Percentiles rank a stretch among this genome's conserved stretches.
These are phyloP conservation scores for Aspergillus costaricaensis DNA, from an alignment of 2,329 filamentous ascomycete species.

Conservation along the genomic window DNA sequence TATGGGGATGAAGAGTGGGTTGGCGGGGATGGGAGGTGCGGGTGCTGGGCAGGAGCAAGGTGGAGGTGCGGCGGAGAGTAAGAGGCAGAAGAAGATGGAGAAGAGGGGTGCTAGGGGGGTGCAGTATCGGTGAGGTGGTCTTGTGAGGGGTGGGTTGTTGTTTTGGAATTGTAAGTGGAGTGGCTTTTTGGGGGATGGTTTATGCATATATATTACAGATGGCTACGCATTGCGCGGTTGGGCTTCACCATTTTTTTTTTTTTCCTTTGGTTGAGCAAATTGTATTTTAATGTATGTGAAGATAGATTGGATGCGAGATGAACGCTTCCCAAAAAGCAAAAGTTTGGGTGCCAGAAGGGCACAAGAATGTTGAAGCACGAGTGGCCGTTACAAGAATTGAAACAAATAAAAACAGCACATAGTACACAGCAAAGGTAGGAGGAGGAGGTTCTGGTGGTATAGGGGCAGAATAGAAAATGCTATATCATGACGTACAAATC, in stretches of 20 bases:
- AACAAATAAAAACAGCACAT: not conserved
- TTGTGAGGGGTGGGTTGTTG: not conserved
- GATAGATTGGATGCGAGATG: not conserved
- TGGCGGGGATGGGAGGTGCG: constrained; percentile 44
- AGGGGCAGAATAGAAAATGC: constrained; percentile 10
- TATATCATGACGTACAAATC: constrained; percentile 30
- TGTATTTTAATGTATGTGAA: not conserved
- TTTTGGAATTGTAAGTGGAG: not conserved
- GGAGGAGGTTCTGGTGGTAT: not conserved
- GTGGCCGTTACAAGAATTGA: not conserved
- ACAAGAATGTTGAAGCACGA: constrained; percentile 6
- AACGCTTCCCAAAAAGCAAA: not conserved
- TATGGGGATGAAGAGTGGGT: constrained; percentile 48
- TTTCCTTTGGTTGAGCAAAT: not conserved
- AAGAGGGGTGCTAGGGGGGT: constrained; percentile 51
- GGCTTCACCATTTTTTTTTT: not conserved
- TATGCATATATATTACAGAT: constrained; percentile 2
- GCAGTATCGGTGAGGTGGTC: constrained; percentile 41
- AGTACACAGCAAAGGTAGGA: constrained; percentile 10
- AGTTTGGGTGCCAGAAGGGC: not conserved
- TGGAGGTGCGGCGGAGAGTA: constrained; percentile 42
- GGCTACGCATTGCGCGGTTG: not conserved
- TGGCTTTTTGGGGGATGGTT: not conserved
- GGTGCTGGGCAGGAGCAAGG: constrained; percentile 30
- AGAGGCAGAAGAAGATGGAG: constrained; percentile 57